Conservation (phyloP, 495 filamentous ascomycete species). For the Trichoderma asperelloides region DNA sequence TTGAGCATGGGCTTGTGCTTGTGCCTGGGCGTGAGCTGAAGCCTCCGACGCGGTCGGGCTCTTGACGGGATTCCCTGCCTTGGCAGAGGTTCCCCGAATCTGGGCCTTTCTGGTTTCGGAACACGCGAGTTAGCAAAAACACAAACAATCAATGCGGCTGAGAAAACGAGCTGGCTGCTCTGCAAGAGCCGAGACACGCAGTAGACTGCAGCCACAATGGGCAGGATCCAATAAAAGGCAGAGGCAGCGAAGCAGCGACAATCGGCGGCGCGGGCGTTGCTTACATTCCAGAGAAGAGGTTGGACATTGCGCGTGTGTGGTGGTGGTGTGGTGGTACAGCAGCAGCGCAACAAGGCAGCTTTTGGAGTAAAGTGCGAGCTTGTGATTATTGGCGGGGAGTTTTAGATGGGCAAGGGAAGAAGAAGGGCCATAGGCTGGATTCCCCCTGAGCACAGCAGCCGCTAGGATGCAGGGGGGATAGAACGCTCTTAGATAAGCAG, state of each 20-base stretch:
- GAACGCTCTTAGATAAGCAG: neutral
- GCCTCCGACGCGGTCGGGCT: conserved; percentile 25
- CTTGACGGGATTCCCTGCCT: conserved; percentile 25
- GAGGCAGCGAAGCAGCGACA: conserved; percentile 12
- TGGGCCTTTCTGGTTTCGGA: conserved; percentile 32
- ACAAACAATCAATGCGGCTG: conserved; percentile 1
- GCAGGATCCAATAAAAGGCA: conserved; percentile 5
- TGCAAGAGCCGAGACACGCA: neutral
- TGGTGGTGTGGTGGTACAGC: too few relatives aligned
- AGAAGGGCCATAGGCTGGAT: neutral
- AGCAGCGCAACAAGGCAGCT: neutral
- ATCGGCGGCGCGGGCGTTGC: conserved; percentile 31
- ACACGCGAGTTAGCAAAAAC: neutral
- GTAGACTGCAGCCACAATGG: neutral
- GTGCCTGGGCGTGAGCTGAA: conserved; percentile 26
- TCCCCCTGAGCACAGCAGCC: neutral
- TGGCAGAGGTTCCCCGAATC: conserved; percentile 35
- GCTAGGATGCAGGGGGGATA: neutral
- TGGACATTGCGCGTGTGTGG: conserved; percentile 45
- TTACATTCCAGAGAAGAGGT: conserved; percentile 74
- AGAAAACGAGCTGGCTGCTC: neutral
- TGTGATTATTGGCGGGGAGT: neutral
- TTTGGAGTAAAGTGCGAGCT: conserved; percentile 1
- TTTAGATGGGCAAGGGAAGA: neutral
- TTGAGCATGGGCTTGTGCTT: neutral